Base-by-base conservation (phyloP, 108 stramenopile genomes). In the Pseudonitzschia multistriata region DNA sequence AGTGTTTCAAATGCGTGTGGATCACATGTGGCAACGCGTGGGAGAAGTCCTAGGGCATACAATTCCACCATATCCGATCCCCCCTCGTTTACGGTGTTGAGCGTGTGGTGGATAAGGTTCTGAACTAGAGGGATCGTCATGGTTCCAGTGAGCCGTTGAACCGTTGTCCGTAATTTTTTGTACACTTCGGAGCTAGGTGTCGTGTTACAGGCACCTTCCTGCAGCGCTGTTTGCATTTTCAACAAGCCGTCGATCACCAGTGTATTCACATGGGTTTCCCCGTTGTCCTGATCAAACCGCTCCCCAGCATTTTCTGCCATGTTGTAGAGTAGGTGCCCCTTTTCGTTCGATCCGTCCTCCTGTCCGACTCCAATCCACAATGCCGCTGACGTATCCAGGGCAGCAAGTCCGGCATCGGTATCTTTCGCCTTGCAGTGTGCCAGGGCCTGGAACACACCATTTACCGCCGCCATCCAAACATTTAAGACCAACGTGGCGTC, bases 51-150 rank as follows among this genome's bases (percentile, higher is more conserved):
- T 5, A 89, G 56, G 31, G 85, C 70, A 47, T 85, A 86, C 47
- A 89, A 47, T 57, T 86, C 81, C 19, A 67, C 68, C 53, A 79
- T 83, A 50, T 79, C 76, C 3, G 57, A 67, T n/a, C 59, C 60
- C 5, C 72, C 73, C 24, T 57, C 42, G n/a, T 74, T 84, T 13
- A 50, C 54, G 24, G 66, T 22, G 22, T 57, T 64, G 24, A 81
- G 53, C 30, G 84, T 72, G 65, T 85, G 79, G 67, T 91, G 86
- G 54, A 89, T 78, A 50, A 94, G 42, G 56, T 78, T 88, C 70
- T 94, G 93, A 1, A 90, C 85, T 62, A 94, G 70, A 0, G 88
- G 86, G 24, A 89, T 74, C 28, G 87, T 88, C 84, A 88, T 86
- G 40, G 64, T 69, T 15, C 70, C 59, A 19, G 79, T 42, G 27